Base-by-base conservation (phyloP, 805 yeast species). In the Metschnikowia proteae region DNA sequence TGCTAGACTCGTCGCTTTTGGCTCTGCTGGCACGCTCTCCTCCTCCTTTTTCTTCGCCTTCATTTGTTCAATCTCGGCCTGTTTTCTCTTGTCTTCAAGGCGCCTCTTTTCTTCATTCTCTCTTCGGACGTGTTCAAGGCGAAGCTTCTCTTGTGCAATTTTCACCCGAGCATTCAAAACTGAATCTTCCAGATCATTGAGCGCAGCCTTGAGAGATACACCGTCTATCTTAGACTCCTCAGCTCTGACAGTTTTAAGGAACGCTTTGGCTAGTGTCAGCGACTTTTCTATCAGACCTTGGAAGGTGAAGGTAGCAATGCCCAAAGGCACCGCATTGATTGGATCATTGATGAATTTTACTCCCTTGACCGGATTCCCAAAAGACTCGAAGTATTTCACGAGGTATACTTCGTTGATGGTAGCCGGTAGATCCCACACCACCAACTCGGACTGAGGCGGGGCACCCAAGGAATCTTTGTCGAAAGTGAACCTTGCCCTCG, bases 401-500 rank as follows among this genome's bases (percentile, higher is more conserved):
- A 73, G 59, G 51, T 72, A 73, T 4, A 64, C 46, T 42, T 80
- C 79, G 38, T 77, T 74, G n/a, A 79, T 73, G 3, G 79, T 68
- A 2, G 75, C 59, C 3, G 88, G 83, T 43, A 83, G 70, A 17
- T 83, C 85, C 78, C 88, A 84, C 4, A 88, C 73, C 1, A 89
- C 79, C 34, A 90, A 64, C 58, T 85, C 90, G 6, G 79, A 68
- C 3, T 82, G 75, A 0, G 96, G 96, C 13, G 83, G 80, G 0
- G 85, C 83, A 0, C 94, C 95, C 9, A 88, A 61, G 0, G 95
- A 87, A 58, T 84, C 74, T 49, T 82, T 76, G 62, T 89, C 96
- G 61, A 76, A 87, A 4, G 63, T 56, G 54, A 74, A 76, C 49
- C 69, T 70, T 2, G 79, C 67, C 29, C 64, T 64, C 0, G 76